These are phyloP conservation scores for Cyclotella sp. DNA, from an alignment of 108 stramenopile species.

Conservation along the genomic window DNA sequence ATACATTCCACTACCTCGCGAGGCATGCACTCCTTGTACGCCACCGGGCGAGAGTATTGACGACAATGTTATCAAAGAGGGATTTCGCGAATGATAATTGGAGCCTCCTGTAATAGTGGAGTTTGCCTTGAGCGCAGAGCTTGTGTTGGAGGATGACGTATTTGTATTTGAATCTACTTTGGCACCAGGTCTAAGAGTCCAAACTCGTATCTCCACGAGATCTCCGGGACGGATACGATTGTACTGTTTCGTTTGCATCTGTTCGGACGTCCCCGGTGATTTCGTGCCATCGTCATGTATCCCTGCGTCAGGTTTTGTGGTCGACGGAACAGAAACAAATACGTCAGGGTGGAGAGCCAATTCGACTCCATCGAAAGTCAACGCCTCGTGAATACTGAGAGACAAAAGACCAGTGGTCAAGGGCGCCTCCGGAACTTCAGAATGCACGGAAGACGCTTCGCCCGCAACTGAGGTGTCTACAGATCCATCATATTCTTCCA, in stretches of 20 bases:
- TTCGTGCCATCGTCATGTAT: constrained; percentile 18
- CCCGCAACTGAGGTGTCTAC: background rate
- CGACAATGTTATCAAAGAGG: constrained; percentile 25
- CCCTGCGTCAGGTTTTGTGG: background rate
- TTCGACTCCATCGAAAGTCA: constrained; percentile 85
- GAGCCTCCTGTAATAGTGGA: background rate
- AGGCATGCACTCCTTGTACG: background rate
- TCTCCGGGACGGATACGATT: constrained; percentile 46
- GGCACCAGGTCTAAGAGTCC: constrained; percentile 52
- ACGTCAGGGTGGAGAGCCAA: constrained; percentile 85
- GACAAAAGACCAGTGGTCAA: constrained; percentile 73
- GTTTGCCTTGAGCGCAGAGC: constrained; percentile 17
- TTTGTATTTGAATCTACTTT: background rate
- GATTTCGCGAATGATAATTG: constrained; percentile 37
- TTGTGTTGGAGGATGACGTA: constrained; percentile 16
- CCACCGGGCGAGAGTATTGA: constrained; percentile 18
- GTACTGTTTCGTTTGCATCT: background rate
- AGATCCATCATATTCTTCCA: background rate
- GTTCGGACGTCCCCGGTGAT: background rate
- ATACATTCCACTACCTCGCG: background rate
- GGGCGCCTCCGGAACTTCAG: constrained; percentile 15
- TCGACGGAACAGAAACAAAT: constrained; percentile 32
- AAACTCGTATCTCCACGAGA: constrained; percentile 86
- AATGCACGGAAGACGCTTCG: constrained; percentile 10
- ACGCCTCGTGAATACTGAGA: constrained; percentile 82